Evolutionary conservation across 805 yeast genomes (phyloP).

Genomic region (Jamesozyma piceae): DNA sequence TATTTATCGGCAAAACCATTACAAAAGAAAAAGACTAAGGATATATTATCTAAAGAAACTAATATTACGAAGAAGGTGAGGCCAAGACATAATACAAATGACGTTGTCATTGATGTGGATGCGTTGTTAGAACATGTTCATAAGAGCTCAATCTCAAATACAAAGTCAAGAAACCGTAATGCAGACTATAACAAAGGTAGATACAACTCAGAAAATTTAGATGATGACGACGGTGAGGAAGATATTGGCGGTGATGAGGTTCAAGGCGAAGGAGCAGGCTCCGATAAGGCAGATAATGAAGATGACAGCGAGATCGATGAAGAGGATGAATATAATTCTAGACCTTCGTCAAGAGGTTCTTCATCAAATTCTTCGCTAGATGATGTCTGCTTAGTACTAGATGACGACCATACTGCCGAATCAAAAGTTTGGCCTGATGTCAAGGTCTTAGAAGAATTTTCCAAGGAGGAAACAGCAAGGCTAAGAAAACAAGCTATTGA

Average conservation of each 20-base stretch:
- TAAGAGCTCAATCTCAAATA: slow-evolving; percentile 3
- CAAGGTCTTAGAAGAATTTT: slow-evolving; percentile 62
- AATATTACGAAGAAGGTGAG: background rate
- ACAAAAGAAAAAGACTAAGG: background rate
- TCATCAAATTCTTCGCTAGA: slow-evolving; percentile 64
- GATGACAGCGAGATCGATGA: slow-evolving; percentile 1
- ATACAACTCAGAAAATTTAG: background rate
- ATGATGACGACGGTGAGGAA: background rate
- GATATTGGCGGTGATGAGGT: background rate
- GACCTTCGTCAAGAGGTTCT: slow-evolving; percentile 35
- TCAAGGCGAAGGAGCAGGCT: background rate
- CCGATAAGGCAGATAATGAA: background rate
- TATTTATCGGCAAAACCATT: background rate
- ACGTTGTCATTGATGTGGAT: slow-evolving; percentile 30
- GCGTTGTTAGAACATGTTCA: slow-evolving; percentile 27
- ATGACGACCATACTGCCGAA: slow-evolving; percentile 32
- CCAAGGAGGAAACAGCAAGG: slow-evolving; percentile 54
- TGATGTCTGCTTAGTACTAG: slow-evolving; percentile 88
- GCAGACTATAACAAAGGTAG: background rate
- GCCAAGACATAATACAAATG: slow-evolving; percentile 5
- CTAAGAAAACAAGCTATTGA: slow-evolving; percentile 34
- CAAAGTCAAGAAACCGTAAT: background rate
- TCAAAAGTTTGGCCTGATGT: slow-evolving; percentile 73
- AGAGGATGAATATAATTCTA: slow-evolving; percentile 28
- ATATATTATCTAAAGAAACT: background rate